Conservation (phyloP, 2,329 filamentous ascomycete genomes). For the Fusarium citri region DNA sequence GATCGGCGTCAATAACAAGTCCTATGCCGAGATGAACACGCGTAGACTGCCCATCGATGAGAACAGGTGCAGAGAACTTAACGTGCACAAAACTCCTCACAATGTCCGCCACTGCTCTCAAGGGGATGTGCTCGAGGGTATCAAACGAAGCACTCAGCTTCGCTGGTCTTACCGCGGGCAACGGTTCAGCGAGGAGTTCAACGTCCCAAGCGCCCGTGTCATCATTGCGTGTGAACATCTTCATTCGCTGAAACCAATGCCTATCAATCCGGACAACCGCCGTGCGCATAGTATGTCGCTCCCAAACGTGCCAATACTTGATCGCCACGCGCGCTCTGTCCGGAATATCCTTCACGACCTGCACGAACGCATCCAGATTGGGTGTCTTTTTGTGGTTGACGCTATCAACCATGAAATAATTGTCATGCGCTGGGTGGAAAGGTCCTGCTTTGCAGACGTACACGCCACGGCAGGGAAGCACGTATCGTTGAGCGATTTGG, state of each 20-base stretch:
- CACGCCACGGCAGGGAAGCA: constrained; percentile 91
- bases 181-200: constrained; percentile 80
- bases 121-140: constrained; percentile 84
- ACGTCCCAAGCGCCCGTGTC: constrained; percentile 94
- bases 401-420: constrained; percentile 72
- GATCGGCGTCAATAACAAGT: constrained; percentile 92
- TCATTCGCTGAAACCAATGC: constrained; percentile 96
- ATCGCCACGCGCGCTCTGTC: constrained; percentile 25
- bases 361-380: constrained; percentile 70
- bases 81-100: constrained; percentile 95
- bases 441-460: constrained; percentile 66
- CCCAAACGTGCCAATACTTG: constrained; percentile 26
- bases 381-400: constrained; percentile 86
- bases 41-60: constrained; percentile 76
- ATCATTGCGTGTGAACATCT: constrained; percentile 90
- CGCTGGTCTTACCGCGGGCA: constrained; percentile 78
- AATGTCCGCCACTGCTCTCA: constrained; percentile 88
- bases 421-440: constrained; percentile 4
- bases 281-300: constrained; percentile 84
- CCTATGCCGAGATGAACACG: constrained; percentile 93
- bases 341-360: constrained; percentile 22
- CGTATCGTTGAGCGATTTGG: constrained; percentile 93
- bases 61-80: constrained; percentile 90
- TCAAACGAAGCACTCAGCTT: constrained; percentile 89
- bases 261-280: constrained; percentile 91